Base-by-base conservation (phyloP, 805 yeast species). In the Starmerella asiatica region DNA sequence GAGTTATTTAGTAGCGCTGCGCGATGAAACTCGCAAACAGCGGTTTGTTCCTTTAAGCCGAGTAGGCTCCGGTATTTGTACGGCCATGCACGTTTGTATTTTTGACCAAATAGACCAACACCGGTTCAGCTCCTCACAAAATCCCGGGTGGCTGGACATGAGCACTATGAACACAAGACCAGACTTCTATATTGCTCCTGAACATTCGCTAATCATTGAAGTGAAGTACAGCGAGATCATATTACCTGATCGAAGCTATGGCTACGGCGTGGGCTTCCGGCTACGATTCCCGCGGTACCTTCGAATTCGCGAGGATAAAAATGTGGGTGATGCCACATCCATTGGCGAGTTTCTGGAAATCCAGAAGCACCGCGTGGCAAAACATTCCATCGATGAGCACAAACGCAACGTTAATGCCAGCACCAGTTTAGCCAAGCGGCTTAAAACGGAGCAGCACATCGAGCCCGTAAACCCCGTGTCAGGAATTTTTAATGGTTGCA, bases 51-150 rank as follows among this genome's bases (percentile, higher is more conserved):
- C 88, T 15, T 78, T 88, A 43, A 78, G 93, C 51, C 68, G 71
- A 17, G 79, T 86, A 33, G 88, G 93, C 1, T 84, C 86, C 53
- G 97, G 97, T 1, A 73, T 88, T 43, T 70, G 82, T 8, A 58
- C 62, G 1, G 70, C 68, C 1, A 86, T 79, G 41, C 77, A 69
- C 44, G 68, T 69, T 24, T 64, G 63, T 34, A 75, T 91, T 29
- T 71, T 71, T 29, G 62, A 71, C 17, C 42, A 61, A 7, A 73
- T 91, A 0, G 57, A 65, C 30, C 76, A 74, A 1, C 69, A 73
- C 45, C 81, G 94, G 93, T 42, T 47, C n/a, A 44, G 51, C 0
- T 49, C 46, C 3, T 33, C 43, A 2, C 42, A 39, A 11, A 37
- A 45, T 14, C 53, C 53, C 1, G 15, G 19, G 1, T 45, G 47